Conservation (phyloP, 2,329 filamentous ascomycete genomes). For the Endothia cerciana region DNA sequence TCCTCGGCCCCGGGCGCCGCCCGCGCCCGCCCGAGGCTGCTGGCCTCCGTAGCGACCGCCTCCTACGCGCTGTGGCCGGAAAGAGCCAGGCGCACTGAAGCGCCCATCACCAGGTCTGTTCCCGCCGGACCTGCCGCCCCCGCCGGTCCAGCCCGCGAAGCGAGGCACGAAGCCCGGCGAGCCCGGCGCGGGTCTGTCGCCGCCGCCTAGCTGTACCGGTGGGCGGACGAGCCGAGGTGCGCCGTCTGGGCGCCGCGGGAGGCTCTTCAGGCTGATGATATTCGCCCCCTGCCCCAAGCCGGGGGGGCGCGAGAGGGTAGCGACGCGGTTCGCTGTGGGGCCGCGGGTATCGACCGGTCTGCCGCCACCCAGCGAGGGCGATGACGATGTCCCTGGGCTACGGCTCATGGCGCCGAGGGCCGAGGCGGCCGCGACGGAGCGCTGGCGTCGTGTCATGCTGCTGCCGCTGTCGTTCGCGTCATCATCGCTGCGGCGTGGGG, state of each 20-base stretch:
- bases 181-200: conserved; percentile 5
- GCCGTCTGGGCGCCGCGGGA: conserved; percentile 15
- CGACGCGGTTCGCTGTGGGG: neutral
- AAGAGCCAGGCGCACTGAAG: neutral
- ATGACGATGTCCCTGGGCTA: conserved; percentile 8
- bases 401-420: conserved; percentile 26
- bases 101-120: neutral
- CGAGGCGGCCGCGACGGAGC: conserved; percentile 28
- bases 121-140: neutral
- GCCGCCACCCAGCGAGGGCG: neutral
- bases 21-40: conserved; percentile 1
- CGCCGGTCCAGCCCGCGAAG: neutral
- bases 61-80: neutral
- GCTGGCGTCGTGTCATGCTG: conserved; percentile 16
- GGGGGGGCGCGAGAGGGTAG: neutral
- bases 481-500: conserved; percentile 16
- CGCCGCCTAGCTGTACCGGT: neutral
- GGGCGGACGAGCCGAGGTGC: neutral
- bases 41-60: conserved; percentile 8
- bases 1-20: conserved; percentile 2
- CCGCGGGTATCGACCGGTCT: neutral
- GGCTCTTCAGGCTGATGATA: conserved; percentile 27
- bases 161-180: conserved; percentile 11
- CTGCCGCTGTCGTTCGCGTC: conserved; percentile 17
- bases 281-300: conserved; percentile 8